Base-by-base conservation (phyloP, 2,329 filamentous ascomycete species). In the Tolypocladium cylindrosporum region DNA sequence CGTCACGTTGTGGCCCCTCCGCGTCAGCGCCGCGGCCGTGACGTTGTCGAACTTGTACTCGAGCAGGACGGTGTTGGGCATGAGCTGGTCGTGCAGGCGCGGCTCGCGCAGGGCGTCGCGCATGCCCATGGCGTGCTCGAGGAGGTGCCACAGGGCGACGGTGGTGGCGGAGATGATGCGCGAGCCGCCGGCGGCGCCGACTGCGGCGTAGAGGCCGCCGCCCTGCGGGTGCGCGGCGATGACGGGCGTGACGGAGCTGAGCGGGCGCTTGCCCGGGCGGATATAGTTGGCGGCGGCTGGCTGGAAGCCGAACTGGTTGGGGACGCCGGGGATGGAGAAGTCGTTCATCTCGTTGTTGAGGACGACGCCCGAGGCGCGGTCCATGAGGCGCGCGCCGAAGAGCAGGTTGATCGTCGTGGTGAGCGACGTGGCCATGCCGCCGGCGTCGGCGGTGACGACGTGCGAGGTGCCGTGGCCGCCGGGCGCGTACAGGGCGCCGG, bases 371-470 rank as follows among this genome's bases (percentile, higher is more conserved):
- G 91, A 92, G 64, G 87, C 81, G 0, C 91, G 90, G 1, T 93
- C 88, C 73, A 96, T 84, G 62, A 96, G 71, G 24, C 85, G 79
- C 36, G 86, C 87, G 52, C 93, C 93, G 65, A 96, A 97, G 3
- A 94, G 79, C 5, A 94, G 78, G 71, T 97, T 97, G 58, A 97
- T 78, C 0, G 93, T 97, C 1, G 91, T 94, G 0, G 92, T 97
- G 14, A 91, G 79, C 1, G 89, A 88, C 41, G 95, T 81, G 2
- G 91, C 85, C 70, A 96, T 78, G 8, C 92, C 92, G 0, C 81
- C 79, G 9, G 73, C 71, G 70, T 97, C 93, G 0, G 87, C 85
- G 0, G 89, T 78, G 0, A 89, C 84, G 10, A 92, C 74, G 64
- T 91, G 89, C 21, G 84, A 87, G 0, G 89, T 93, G 1, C 89